phyloP scores from a whole-genome alignment of 305 asterid genomes.

The Rubia tinctorum region DNA sequence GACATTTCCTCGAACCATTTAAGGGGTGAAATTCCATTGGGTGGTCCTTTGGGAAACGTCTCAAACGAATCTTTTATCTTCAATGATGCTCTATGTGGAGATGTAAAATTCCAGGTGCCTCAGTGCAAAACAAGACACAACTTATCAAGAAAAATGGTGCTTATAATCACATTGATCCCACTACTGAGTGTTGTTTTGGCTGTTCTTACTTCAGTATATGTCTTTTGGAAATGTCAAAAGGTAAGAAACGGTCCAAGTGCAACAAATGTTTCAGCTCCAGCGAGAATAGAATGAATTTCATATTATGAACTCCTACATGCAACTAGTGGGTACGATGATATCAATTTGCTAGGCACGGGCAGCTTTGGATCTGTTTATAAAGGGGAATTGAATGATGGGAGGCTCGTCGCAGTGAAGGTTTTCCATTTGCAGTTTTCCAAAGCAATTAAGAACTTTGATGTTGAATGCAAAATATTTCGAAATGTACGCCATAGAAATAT shows the following conservation, averaged over 20 bases:
- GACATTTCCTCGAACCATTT: constrained; percentile 6
- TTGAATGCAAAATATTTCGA: constrained; percentile 12
- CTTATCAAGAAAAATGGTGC: neutral
- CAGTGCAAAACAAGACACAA: neutral
- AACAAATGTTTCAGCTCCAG: neutral
- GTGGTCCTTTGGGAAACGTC: constrained; percentile 2
- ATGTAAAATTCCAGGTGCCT: neutral
- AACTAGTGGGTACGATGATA: neutral
- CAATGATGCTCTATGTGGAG: constrained; percentile 20
- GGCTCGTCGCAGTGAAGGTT: neutral
- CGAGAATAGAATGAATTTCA: neutral
- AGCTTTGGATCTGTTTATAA: constrained; percentile 14
- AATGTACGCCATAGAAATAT: constrained; percentile 16
- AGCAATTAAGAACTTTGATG: constrained; percentile 8
- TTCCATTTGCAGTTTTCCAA: neutral
- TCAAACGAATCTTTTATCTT: neutral
- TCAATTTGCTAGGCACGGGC: constrained; percentile 10
- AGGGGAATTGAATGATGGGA: constrained; percentile 4
- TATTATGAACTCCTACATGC: constrained; percentile 16
- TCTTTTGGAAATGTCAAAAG: neutral
- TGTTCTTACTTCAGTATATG: neutral
- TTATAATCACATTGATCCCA: neutral
- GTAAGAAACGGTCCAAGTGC: neutral
- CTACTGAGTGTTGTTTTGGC: neutral
- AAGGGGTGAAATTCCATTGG: neutral